Base-by-base conservation (phyloP, 2,329 filamentous ascomycete species). In the Paecilomyces sp. region DNA sequence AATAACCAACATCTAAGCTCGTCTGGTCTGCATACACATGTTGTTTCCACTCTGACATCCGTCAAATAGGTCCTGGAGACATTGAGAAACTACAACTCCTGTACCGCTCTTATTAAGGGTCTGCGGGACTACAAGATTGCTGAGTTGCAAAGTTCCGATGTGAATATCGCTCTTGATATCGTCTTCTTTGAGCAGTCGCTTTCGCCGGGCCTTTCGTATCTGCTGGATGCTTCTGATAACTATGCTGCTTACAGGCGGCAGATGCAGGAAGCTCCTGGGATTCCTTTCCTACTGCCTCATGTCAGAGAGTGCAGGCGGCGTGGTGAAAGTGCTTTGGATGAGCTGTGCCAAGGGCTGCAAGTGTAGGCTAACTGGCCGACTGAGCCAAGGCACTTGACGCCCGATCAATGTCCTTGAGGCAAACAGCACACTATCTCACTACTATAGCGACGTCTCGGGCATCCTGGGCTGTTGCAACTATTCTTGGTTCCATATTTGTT, bases 221-320 rank as follows among this genome's bases (percentile, higher is more conserved):
- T 77, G 52, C 57, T 69, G 13, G 64, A 70, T 55, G 64, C 74
- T 0, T 58, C 61, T 25, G 62, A 73, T 8, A 77, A 77, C 56
- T 75, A 72, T 52, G 63, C 65, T 7, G 58, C 65, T 28, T 77
- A 77, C 60, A 72, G 73, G 33, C 66, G 71, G 31, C 65, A 69
- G 18, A 74, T 73, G 64, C 57, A 63, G 25, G 58, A 63, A 12
- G 61, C 64, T 6, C 74, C 73, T 0, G 75, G 75, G 3, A 68
- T 76, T 24, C 75, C 75, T 0, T 77, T 76, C 59, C 66, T 77
- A 2, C 50, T 71, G 4, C 74, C 75, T 2, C 75, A 77, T 64
- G 59, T 74, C 56, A 64, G 66, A 15, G 74, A 77, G 31, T 71
- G 67, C 55, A 67, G 68, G 41, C 64, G 68, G 54, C 60, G 65